phyloP scores from a whole-genome alignment of 2,329 filamentous ascomycete genomes.

The Dichotomopilus funicola region DNA sequence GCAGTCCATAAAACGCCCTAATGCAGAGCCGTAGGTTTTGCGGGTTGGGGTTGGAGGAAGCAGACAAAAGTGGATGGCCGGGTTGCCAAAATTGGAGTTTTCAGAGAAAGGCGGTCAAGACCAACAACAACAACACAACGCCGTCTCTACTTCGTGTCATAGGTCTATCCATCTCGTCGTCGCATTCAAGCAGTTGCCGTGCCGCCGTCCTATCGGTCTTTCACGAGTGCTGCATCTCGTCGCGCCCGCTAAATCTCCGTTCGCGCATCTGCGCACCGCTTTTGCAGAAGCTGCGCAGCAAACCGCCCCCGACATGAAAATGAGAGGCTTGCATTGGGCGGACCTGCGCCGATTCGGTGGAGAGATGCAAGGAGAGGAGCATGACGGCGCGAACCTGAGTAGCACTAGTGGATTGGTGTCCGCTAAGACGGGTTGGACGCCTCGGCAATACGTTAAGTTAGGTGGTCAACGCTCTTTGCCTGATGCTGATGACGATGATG shows the following conservation, averaged over 20 bases:
- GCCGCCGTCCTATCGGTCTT: neutral
- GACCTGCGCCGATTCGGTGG: conserved; percentile 6
- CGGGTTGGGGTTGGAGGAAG: conserved; percentile 17
- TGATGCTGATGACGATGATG: neutral
- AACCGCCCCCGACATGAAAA: conserved; percentile 15
- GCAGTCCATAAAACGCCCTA: too few relatives aligned
- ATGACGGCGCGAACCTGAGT: neutral
- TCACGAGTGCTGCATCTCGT: neutral
- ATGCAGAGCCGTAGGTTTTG: neutral
- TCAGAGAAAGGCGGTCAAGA: conserved; percentile 21
- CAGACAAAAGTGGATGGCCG: neutral
- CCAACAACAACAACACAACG: neutral
- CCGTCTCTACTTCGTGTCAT: too few relatives aligned
- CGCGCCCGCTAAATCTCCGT: conserved; percentile 3
- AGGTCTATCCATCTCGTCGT: too few relatives aligned
- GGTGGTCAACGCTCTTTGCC: neutral
- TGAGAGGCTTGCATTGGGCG: conserved; percentile 15
- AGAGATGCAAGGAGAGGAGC: conserved; percentile 1
- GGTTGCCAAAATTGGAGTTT: too few relatives aligned
- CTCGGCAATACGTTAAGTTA: neutral
- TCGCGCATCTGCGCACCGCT: neutral
- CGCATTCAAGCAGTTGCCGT: too few relatives aligned
- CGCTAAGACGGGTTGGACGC: neutral
- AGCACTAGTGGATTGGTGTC: neutral
- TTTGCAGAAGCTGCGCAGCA: neutral